Conservation (phyloP, 208 protist genomes). For the Zelonia costaricensis region DNA sequence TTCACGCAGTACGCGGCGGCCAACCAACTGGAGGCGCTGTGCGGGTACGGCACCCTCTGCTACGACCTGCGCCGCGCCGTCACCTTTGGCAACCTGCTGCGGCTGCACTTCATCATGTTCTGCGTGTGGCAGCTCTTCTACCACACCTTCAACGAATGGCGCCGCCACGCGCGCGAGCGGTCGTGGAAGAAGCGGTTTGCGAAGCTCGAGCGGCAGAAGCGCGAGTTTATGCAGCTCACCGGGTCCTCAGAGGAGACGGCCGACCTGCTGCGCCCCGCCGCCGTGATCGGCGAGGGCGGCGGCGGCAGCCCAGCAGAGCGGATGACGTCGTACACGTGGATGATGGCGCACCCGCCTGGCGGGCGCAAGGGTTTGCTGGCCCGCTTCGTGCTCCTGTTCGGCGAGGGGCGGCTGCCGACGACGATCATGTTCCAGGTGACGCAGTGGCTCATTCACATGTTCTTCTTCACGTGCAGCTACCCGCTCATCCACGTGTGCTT, state of each 20-base stretch:
- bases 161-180: slow-evolving; percentile 28
- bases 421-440: slow-evolving; percentile 51
- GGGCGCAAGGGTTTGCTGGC: slow-evolving; percentile 54
- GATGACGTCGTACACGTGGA: slow-evolving; percentile 71
- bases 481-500: slow-evolving; percentile 47
- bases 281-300: slow-evolving; percentile 33
- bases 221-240: slow-evolving; percentile 43
- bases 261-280: slow-evolving; percentile 30
- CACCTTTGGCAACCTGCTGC: slow-evolving; percentile 46
- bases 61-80: slow-evolving; percentile 51
- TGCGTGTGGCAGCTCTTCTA: slow-evolving; percentile 65
- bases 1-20: slow-evolving; percentile 34
- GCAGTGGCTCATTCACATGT: slow-evolving; percentile 51
- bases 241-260: slow-evolving; percentile 33
- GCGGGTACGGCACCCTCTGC: slow-evolving; percentile 48
- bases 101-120: slow-evolving; percentile 68
- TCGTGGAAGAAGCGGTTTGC: slow-evolving; percentile 23
- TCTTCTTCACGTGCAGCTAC: slow-evolving; percentile 55
- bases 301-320: slow-evolving; percentile 39
- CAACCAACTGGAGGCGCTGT: slow-evolving; percentile 39
- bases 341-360: slow-evolving; percentile 65
- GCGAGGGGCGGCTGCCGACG: slow-evolving; percentile 42
- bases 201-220: slow-evolving; percentile 28
- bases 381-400: slow-evolving; percentile 52
- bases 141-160: slow-evolving; percentile 54